Conservation (phyloP, 805 yeast species). For the Candida tammaniensis region DNA sequence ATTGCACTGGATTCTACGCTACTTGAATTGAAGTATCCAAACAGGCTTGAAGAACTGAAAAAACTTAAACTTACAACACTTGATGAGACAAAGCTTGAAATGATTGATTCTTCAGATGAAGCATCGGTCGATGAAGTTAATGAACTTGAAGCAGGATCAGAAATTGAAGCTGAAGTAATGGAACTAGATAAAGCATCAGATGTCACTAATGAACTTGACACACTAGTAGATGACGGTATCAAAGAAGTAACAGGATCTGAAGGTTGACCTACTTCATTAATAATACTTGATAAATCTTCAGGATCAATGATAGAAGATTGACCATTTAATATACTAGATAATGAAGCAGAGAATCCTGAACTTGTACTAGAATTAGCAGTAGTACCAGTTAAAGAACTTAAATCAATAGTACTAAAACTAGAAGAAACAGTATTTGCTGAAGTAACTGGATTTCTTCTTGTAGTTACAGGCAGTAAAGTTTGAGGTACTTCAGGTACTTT, state of each 20-base stretch:
- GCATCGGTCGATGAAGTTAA: background rate
- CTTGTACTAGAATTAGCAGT: constrained; percentile 2
- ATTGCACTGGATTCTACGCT: background rate
- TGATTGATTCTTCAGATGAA: too few relatives aligned
- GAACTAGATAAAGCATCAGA: background rate
- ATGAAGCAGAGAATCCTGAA: constrained; percentile 1
- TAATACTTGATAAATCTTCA: too few relatives aligned
- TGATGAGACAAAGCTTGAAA: too few relatives aligned
- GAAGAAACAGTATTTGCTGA: constrained; percentile 20
- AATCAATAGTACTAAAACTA: constrained; percentile 21
- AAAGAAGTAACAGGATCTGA: constrained; percentile 1
- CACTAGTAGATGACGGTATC: background rate
- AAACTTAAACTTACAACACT: constrained; percentile 1
- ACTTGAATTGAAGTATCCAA: constrained; percentile 3
- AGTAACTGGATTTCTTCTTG: constrained; percentile 25
- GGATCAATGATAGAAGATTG: too few relatives aligned
- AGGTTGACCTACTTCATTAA: too few relatives aligned
- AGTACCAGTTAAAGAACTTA: constrained; percentile 2
- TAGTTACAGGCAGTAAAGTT: constrained; percentile 16
- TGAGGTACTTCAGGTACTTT: constrained; percentile 16
- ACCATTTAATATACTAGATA: too few relatives aligned
- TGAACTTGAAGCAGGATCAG: constrained; percentile 4
- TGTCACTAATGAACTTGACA: too few relatives aligned
- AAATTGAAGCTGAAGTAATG: constrained; percentile 1
- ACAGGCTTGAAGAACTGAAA: background rate